Conservation (phyloP, 495 filamentous ascomycete genomes). For the Lentithecium fluviatile region DNA sequence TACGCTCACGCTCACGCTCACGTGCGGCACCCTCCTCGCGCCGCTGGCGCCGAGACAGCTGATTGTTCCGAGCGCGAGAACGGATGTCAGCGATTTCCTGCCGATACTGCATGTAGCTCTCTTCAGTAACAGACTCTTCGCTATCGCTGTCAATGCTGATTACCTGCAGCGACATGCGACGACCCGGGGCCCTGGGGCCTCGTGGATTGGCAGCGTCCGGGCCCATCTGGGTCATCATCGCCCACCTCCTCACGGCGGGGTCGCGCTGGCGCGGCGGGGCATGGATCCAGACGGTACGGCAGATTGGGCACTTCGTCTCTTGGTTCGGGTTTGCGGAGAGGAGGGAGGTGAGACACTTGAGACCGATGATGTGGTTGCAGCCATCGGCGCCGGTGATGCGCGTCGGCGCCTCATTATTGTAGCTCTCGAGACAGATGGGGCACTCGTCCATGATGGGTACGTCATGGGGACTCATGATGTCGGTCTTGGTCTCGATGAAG, state of each 20-base stretch:
- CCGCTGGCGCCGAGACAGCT: no score
- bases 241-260: no score
- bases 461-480: no score
- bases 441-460: slow-evolving; percentile 1
- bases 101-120: not conserved
- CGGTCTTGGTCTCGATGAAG: no score
- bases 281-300: slow-evolving; percentile 6
- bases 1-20: no score
- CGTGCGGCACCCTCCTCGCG: no score
- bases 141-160: not conserved
- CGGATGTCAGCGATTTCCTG: no score
- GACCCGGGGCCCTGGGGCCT: no score
- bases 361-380: slow-evolving; percentile 1
- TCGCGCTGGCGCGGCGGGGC: not conserved
- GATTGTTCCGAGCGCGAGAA: no score
- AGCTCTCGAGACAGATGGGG: slow-evolving; percentile 6
- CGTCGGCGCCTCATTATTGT: not conserved
- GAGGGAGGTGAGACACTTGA: not conserved
- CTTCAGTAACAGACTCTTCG: not conserved
- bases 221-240: no score
- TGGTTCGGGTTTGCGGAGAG: not conserved
- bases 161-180: no score
- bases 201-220: no score
- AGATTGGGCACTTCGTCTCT: slow-evolving; percentile 17
- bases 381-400: not conserved